Conservation (phyloP, 441 rosid species). For the Raphanus hybrid region DNA sequence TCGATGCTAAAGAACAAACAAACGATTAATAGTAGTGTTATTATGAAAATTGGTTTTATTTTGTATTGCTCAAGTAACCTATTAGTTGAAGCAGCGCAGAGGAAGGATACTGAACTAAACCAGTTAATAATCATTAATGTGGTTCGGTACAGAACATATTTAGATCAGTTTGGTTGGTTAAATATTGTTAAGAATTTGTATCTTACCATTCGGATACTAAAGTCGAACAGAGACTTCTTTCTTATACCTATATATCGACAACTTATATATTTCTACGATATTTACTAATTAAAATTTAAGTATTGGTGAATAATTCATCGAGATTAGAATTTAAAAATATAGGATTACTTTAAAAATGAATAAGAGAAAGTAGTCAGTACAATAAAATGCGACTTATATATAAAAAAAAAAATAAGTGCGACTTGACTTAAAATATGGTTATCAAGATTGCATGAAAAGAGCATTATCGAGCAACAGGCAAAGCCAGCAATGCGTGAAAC, state of each 20-base stretch:
- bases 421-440: not conserved
- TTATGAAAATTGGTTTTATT: not conserved
- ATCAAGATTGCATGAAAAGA: constrained; percentile 5
- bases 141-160: not conserved
- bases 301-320: constrained; percentile 10
- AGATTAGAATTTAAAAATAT: not conserved
- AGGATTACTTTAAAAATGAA: not conserved
- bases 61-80: not conserved
- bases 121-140: not conserved
- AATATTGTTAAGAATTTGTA: not conserved
- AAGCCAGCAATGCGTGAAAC: not conserved
- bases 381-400: not conserved
- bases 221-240: constrained; percentile 6
- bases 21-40: constrained; percentile 1
- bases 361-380: not conserved
- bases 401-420: not conserved
- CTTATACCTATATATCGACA: not conserved
- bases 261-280: not conserved
- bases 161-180: constrained; percentile 19
- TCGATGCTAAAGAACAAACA: not conserved
- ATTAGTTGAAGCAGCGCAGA: not conserved
- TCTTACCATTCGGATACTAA: constrained; percentile 1
- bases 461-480: constrained; percentile 8
- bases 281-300: not conserved
- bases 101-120: not conserved